Evolutionary conservation across 805 yeast species (phyloP).

Genomic region (Lipomyces spencermartinsiae): DNA sequence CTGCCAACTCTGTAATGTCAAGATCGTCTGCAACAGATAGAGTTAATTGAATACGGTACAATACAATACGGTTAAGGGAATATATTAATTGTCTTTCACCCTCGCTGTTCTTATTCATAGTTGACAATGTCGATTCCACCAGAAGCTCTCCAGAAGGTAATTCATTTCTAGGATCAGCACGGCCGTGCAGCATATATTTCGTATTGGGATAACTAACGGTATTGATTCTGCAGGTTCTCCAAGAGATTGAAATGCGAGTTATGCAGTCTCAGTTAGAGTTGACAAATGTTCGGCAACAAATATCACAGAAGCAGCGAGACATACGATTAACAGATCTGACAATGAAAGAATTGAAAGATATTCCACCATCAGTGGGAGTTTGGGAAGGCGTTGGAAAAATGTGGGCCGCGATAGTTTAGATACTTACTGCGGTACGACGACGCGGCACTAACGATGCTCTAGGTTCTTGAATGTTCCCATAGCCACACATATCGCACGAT

Average conservation of each 20-base stretch:
- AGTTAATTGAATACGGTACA: neutral
- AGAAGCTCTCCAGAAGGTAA: constrained; percentile 37
- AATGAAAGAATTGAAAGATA: constrained; percentile 27
- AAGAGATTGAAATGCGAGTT: constrained; percentile 34
- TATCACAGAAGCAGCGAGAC: constrained; percentile 33
- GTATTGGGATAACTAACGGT: neutral
- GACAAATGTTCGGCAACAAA: constrained; percentile 31
- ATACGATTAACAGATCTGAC: constrained; percentile 31
- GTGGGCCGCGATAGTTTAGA: constrained; percentile 8
- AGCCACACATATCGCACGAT: constrained; percentile 23
- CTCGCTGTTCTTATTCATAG: neutral
- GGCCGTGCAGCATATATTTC: neutral
- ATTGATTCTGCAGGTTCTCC: constrained; percentile 23
- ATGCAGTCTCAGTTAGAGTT: constrained; percentile 35
- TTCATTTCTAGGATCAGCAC: neutral
- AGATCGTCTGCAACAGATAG: neutral
- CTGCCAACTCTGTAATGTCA: too few relatives aligned
- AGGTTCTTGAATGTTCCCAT: constrained; percentile 38
- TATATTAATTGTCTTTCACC: neutral
- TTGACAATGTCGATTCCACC: constrained; percentile 37
- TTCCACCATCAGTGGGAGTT: constrained; percentile 34
- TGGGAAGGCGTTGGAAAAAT: constrained; percentile 40
- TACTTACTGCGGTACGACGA: neutral
- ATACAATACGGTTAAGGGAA: neutral
- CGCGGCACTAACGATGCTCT: neutral